Evolutionary conservation across 768 basidiomycete species (phyloP).

Genomic region (Russula griseocarnosa): DNA sequence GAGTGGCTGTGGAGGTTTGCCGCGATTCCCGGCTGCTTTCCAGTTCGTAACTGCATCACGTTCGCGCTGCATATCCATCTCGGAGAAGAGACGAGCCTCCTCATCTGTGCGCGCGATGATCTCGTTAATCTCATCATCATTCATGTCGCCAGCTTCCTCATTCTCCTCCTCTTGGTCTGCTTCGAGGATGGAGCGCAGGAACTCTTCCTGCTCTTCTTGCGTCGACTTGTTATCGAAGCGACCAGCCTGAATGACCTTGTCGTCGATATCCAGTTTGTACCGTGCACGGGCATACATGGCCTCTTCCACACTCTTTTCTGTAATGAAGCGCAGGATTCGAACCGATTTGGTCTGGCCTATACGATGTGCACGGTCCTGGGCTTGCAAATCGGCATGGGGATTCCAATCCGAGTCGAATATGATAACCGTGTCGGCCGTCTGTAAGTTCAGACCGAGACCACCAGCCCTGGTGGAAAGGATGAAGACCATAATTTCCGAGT

Average conservation of each 20-base stretch:
- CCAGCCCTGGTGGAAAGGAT: conserved; percentile 92
- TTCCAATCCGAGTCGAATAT: conserved; percentile 91
- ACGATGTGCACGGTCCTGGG: conserved; percentile 99
- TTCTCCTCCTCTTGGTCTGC: conserved; percentile 88
- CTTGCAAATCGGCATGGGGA: conserved; percentile 98
- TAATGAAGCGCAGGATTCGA: conserved; percentile 93
- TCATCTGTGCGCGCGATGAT: conserved; percentile 82
- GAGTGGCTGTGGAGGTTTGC: conserved; percentile 70
- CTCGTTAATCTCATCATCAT: conserved; percentile 91
- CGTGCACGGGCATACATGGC: conserved; percentile 94
- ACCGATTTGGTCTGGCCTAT: conserved; percentile 99
- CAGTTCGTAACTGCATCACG: conserved; percentile 60
- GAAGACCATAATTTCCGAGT: conserved; percentile 86
- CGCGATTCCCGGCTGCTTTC: conserved; percentile 69
- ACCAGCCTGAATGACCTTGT: conserved; percentile 98
- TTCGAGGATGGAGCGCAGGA: conserved; percentile 85
- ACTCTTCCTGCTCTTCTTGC: conserved; percentile 95
- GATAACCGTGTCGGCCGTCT: conserved; percentile 90
- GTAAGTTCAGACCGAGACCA: conserved; percentile 86
- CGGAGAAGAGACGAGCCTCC: conserved; percentile 70
- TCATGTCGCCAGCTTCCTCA: conserved; percentile 89
- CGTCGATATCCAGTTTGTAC: conserved; percentile 96
- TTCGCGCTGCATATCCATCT: conserved; percentile 79
- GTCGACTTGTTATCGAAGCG: conserved; percentile 99
- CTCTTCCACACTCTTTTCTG: conserved; percentile 97